Base-by-base conservation (phyloP, 1,284 basidiomycete species). In the Pholiota adiposa region DNA sequence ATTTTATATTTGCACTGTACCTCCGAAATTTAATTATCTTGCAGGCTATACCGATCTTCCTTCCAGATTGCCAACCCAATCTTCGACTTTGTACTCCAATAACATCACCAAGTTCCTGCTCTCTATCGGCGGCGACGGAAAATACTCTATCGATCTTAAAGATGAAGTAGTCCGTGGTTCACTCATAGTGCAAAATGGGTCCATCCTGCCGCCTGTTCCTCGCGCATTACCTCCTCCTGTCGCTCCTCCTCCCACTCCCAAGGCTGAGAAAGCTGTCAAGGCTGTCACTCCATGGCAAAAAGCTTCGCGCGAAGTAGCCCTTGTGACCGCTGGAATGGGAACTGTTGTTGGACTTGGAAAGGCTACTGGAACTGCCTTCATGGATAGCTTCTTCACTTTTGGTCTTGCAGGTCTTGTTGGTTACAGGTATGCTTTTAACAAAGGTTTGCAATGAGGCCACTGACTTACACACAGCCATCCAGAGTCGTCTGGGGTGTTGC, bases 71-170 rank as follows among this genome's bases (percentile, higher is more conserved):
- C 92, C 93, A 11, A 93, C 93, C 0, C 92, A 94, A 70, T 92
- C 91, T 3, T 93, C 91, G 4, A 92, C 91, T 1, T 79, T 94
- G 7, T 94, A 94, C 73, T 94, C 93, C 11, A 94, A 94, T 75
- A 94, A 94, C 70, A 88, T 94, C 67, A 90, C 90, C 44, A 94
- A 94, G 71, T 94, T 94, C 76, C 81, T 94, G 41, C 79, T 94
- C 16, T 93, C 92, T 1, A 85, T 94, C 1, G 88, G 88, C 9
- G 82, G 82, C 48, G 82, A 88, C 60, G 81, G 79, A 50, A 81
- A 78, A 48, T 94, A 87, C 71, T 74, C 75, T 11, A 76, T 94
- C 60, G 84, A 94, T 70, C 79, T 93, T 19, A 82, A 85, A 16
- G 92, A 94, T 68, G 93, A 94, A 74, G 93, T 94, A 50, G 85